A percentile compares a stretch with the other conserved stretches of the same genome.
These are phyloP conservation scores for Malus asiatica DNA, from an alignment of 306 rosid genomes.

Conservation along the genomic window DNA sequence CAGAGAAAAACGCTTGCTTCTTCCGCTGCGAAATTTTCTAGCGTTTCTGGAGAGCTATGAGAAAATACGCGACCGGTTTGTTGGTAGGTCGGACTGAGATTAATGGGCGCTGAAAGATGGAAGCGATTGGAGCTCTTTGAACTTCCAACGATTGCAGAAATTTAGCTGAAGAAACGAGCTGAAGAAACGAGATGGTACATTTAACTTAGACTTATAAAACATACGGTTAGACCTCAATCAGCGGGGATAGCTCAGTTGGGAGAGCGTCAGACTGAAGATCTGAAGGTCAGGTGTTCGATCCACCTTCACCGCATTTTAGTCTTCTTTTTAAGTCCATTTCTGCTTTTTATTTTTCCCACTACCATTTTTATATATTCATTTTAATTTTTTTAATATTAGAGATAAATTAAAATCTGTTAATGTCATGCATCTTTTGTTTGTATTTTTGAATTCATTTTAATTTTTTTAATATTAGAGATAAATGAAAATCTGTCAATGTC, in stretches of 20 bases:
- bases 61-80: not conserved
- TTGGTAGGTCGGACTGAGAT: not conserved
- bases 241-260: conserved; percentile 54
- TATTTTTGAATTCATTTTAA: no score
- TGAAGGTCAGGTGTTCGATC: conserved; percentile 41
- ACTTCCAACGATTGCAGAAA: not conserved
- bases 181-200: no score
- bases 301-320: conserved; percentile 29
- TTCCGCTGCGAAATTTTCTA: not conserved
- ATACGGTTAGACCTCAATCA: no score
- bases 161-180: no score
- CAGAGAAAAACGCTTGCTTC: not conserved
- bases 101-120: not conserved
- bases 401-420: no score
- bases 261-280: conserved; percentile 12
- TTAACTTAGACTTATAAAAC: no score
- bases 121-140: not conserved
- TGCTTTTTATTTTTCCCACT: no score
- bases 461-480: no score
- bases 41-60: not conserved
- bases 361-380: no score
- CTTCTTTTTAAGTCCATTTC: not conserved
- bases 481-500: no score
- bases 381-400: no score
- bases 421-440: no score